Base-by-base conservation (phyloP, 2,329 filamentous ascomycete genomes). In the Trichoderma sp. region DNA sequence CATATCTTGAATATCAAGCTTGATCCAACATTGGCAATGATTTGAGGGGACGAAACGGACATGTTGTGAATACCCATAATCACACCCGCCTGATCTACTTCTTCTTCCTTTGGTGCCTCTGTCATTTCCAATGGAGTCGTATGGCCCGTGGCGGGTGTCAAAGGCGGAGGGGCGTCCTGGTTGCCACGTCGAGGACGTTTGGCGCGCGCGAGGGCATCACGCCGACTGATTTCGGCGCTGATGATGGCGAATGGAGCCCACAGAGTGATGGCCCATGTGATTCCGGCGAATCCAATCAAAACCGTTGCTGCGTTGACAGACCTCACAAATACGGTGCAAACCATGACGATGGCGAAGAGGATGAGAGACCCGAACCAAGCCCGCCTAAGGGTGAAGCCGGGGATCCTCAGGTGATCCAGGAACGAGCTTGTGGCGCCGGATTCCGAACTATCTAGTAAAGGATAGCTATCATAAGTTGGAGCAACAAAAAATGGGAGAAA, bases 161-260 rank as follows among this genome's bases (percentile, higher is more conserved):
- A 34, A 5, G 66, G 17, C 39, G 52, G 29, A n/a, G 48, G 35
- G 37, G 35, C 37, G 29, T 15, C 56, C n/a, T 22, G 45, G 12
- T 17, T 74, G 72, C 39, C 39, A 53, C 13, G n/a, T 39, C 56
- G 39, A 22, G 29, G 42, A 70, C 75, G 78, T 61, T 73, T 74
- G 3, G 81, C 78, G 25, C 84, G 83, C 27, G 82, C 76, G 19
- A 80, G 71, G 48, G 90, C 88, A 75, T 97, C 92, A 6, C 93
- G 89, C 69, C 90, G 91, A 69, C 91, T 92, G 70, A 98, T 94
- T 78, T 98, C 94, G 5, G 92, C 92, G 54, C 92, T 93, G 76
- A 98, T 97, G 73, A 98, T 91, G 45, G 94, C 94, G 81, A 94
- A 98, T 0, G 94, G 94, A 0, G 94, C 94, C 94, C 94, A 98